Conservation (phyloP, 495 filamentous ascomycete genomes). For the Penicillium macrosclerotiorum region DNA sequence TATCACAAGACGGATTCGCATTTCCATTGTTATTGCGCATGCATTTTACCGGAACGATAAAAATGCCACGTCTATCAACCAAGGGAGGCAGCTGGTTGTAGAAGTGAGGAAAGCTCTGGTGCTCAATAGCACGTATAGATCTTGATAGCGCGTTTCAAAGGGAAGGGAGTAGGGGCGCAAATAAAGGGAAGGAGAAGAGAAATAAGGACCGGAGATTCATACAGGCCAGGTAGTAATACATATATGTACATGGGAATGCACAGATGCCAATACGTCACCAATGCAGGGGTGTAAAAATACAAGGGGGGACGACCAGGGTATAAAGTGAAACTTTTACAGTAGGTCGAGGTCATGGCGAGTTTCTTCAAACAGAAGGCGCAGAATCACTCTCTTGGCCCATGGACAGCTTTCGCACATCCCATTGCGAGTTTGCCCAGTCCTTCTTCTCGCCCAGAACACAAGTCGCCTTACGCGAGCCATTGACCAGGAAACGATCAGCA, state of each 20-base stretch:
- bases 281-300: conserved; percentile 20
- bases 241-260: conserved; percentile 28
- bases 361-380: conserved; percentile 20
- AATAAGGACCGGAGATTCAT: conserved; percentile 15
- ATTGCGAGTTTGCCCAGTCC: conserved; percentile 59
- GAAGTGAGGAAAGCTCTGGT: conserved; percentile 38
- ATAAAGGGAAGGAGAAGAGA: neutral
- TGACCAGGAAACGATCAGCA: conserved; percentile 78
- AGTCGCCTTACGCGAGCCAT: conserved; percentile 52
- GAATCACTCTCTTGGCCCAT: conserved; percentile 28
- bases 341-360: neutral
- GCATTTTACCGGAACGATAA: conserved; percentile 17
- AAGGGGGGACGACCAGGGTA: conserved; percentile 6
- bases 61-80: conserved; percentile 27
- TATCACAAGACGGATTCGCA: conserved; percentile 37
- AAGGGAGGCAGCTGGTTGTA: conserved; percentile 28
- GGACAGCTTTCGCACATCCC: conserved; percentile 45
- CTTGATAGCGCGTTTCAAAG: conserved; percentile 21
- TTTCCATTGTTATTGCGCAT: conserved; percentile 45
- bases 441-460: conserved; percentile 83
- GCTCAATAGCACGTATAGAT: conserved; percentile 41
- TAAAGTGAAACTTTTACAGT: neutral
- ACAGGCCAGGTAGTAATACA: conserved; percentile 15
- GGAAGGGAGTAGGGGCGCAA: conserved; percentile 4
- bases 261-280: conserved; percentile 1